Conservation (phyloP, 139 green algal species). For the Volvox africanus region DNA sequence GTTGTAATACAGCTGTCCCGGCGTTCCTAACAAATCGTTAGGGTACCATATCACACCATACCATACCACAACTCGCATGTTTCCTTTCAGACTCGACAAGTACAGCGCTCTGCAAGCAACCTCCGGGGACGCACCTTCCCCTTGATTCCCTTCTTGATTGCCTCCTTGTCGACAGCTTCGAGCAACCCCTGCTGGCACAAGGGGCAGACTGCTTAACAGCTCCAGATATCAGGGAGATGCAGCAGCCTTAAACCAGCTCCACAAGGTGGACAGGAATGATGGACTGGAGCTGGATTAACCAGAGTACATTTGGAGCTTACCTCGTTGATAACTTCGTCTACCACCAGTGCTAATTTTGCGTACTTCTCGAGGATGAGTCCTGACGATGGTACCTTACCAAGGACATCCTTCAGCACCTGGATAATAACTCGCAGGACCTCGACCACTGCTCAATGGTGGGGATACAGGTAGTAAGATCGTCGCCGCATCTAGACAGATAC, state of each 20-base stretch:
- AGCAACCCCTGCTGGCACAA: constrained; percentile 54
- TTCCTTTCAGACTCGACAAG: no score
- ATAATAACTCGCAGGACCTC: constrained; percentile 72
- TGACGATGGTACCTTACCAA: constrained; percentile 55
- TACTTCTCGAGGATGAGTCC: constrained; percentile 71
- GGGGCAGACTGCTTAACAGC: no score
- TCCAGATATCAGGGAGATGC: no score
- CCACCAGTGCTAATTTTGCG: constrained; percentile 52
- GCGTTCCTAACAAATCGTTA: no score
- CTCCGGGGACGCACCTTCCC: constrained; percentile 33
- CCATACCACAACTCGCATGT: no score
- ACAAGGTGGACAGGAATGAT: no score
- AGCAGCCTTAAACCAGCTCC: no score
- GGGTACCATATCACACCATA: no score
- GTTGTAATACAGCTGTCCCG: no score
- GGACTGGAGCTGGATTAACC: no score
- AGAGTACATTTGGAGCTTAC: constrained; percentile 12
- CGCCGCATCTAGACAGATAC: no score
- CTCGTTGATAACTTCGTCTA: constrained; percentile 74
- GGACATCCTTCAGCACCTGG: constrained; percentile 61
- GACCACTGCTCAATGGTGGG: constrained; percentile 59
- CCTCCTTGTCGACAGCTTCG: constrained; percentile 62
- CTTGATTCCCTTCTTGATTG: constrained; percentile 65
- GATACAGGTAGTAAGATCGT: background rate
- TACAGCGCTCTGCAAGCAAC: background rate